phyloP scores from a whole-genome alignment of 2,329 filamentous ascomycete genomes.

The Domatiomyces catenatus region DNA sequence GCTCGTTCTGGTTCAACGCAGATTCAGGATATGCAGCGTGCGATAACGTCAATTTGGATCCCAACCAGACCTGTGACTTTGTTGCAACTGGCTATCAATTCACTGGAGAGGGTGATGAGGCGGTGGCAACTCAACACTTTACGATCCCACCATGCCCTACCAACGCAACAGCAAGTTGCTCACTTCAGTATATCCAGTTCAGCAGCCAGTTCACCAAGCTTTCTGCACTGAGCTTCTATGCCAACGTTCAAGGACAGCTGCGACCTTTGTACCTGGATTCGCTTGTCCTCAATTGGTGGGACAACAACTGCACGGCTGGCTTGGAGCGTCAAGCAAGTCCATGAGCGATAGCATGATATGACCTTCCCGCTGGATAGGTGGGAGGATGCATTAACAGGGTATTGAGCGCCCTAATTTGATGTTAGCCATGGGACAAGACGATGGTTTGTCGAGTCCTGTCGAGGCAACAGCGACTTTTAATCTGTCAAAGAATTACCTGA shows the following conservation, averaged over 20 bases:
- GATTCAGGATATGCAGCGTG: slow-evolving; percentile 34
- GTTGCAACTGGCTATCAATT: slow-evolving; percentile 33
- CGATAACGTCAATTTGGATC: slow-evolving; percentile 25
- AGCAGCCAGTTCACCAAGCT: slow-evolving; percentile 27
- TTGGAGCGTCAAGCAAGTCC: slow-evolving; percentile 24
- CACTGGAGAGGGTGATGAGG: slow-evolving; percentile 20
- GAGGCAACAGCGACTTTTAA: not conserved
- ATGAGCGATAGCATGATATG: slow-evolving; percentile 17
- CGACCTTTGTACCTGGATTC: slow-evolving; percentile 35
- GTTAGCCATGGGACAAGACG: not conserved
- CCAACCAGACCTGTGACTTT: slow-evolving; percentile 25
- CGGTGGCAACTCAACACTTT: slow-evolving; percentile 24
- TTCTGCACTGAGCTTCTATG: slow-evolving; percentile 35
- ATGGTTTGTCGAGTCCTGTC: not conserved
- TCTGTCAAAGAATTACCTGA: not conserved
- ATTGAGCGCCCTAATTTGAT: not conserved
- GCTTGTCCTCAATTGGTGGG: slow-evolving; percentile 33
- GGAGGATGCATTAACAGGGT: not conserved
- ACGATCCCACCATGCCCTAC: slow-evolving; percentile 28
- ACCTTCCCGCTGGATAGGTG: not conserved
- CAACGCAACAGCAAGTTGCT: slow-evolving; percentile 24
- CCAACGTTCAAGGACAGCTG: slow-evolving; percentile 26
- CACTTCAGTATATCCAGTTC: slow-evolving; percentile 30
- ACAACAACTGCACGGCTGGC: slow-evolving; percentile 35
- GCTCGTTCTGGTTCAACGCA: slow-evolving; percentile 38